Evolutionary conservation across 148 eudicot genomes (phyloP).

Genomic region (Amaranthus cruentus): DNA sequence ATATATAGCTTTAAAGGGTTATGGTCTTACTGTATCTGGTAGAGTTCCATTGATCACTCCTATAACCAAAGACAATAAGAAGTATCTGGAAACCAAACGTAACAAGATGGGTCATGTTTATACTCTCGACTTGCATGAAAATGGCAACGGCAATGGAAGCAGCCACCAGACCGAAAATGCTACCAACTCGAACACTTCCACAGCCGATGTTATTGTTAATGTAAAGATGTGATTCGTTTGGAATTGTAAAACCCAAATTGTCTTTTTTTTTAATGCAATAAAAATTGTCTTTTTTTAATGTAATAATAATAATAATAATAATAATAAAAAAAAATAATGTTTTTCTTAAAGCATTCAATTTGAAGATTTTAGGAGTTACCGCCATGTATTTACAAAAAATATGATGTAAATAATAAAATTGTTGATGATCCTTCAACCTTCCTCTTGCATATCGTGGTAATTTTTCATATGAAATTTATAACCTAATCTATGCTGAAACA

Average conservation of each 20-base stretch:
- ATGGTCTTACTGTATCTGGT: conserved; percentile 72
- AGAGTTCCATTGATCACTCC: conserved; percentile 83
- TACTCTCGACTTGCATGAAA: conserved; percentile 27
- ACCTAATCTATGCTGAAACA: no score
- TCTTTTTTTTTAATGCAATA: no score
- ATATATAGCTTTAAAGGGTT: conserved; percentile 73
- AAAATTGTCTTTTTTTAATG: no score
- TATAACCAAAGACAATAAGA: conserved; percentile 74
- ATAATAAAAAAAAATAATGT: no score
- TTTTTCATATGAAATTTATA: no score
- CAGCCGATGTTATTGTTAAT: conserved; percentile 1
- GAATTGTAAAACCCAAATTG: neutral
- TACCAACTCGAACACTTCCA: neutral
- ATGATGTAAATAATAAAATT: no score
- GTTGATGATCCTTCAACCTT: no score
- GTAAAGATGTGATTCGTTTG: neutral
- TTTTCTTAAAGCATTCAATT: no score
- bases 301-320: no score
- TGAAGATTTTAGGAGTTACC: no score
- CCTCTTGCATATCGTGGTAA: no score
- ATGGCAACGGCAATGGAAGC: conserved; percentile 1
- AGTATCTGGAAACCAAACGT: conserved; percentile 81
- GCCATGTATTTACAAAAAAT: no score
- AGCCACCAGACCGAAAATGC: conserved; percentile 32
- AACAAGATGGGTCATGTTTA: conserved; percentile 90